Conservation (phyloP, 176 grass and related monocot species). For the Miscanthus lutarioriparius region DNA sequence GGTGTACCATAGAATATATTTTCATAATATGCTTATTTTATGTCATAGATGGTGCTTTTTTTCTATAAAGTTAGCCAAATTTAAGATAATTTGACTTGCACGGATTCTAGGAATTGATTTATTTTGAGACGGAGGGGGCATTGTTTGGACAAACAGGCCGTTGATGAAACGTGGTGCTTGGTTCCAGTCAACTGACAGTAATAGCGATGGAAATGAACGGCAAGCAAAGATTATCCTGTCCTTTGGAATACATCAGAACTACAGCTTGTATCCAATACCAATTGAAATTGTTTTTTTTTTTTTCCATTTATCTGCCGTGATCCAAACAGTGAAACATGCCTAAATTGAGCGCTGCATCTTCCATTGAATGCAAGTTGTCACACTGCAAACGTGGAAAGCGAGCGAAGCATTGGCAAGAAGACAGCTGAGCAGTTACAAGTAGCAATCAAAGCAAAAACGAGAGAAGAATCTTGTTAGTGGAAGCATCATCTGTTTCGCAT, state of each 20-base stretch:
- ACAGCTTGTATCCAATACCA: neutral
- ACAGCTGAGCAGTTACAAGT: constrained; percentile 15
- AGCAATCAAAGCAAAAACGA: neutral
- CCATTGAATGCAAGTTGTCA: neutral
- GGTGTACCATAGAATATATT: too few species aligned
- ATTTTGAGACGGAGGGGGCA: too few species aligned
- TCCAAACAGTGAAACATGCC: neutral
- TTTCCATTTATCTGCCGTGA: neutral
- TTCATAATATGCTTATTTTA: too few species aligned
- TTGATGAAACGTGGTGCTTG: neutral
- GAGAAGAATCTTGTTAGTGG: neutral
- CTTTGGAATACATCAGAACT: neutral
- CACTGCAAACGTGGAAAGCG: constrained; percentile 25
- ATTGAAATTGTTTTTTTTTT: neutral
- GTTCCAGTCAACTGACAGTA: neutral
- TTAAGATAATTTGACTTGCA: too few species aligned
- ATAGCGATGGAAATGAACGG: neutral
- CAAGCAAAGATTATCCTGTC: neutral
- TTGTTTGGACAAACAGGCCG: neutral
- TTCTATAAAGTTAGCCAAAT: too few species aligned
- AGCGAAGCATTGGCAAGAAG: neutral
- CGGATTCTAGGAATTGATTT: too few species aligned
- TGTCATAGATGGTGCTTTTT: too few species aligned
- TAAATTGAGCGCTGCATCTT: neutral
- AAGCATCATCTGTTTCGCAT: constrained; percentile 7